These are phyloP conservation scores for Sugiyamaella marilandica DNA, from an alignment of 805 yeast species.

Conservation along the genomic window DNA sequence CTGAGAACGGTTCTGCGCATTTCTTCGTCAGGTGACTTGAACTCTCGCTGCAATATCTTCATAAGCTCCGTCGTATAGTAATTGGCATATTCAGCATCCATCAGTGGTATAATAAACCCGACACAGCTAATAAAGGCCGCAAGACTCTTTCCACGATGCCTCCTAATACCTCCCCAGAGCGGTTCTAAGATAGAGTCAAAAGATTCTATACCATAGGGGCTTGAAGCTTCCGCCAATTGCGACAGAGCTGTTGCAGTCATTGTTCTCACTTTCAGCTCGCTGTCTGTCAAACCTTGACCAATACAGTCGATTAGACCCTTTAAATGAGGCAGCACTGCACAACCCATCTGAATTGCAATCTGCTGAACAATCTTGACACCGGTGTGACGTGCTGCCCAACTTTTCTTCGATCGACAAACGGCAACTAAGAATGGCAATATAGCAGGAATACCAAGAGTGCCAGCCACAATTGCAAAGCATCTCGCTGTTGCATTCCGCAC, in stretches of 20 bases:
- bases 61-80: constrained; percentile 74
- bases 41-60: constrained; percentile 63
- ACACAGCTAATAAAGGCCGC: constrained; percentile 74
- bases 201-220: constrained; percentile 87
- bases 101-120: constrained; percentile 76
- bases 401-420: constrained; percentile 67
- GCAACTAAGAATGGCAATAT: constrained; percentile 79
- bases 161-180: constrained; percentile 71
- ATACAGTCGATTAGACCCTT: constrained; percentile 60
- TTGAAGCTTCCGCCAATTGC: constrained; percentile 71
- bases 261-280: constrained; percentile 59
- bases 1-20: constrained; percentile 70
- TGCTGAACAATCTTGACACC: constrained; percentile 77
- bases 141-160: constrained; percentile 70
- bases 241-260: constrained; percentile 69
- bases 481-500: constrained; percentile 72
- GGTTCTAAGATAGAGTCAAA: constrained; percentile 73
- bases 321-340: constrained; percentile 70
- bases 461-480: constrained; percentile 78
- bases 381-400: constrained; percentile 80
- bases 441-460: constrained; percentile 66
- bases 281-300: constrained; percentile 56
- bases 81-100: constrained; percentile 77
- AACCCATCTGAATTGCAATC: constrained; percentile 61
- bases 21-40: constrained; percentile 79